A percentile compares a stretch with the other conserved stretches of the same genome.
These are phyloP conservation scores for Backusella parvicylindrica DNA, from an alignment of 192 early-diverging fungal species.

Conservation along the genomic window DNA sequence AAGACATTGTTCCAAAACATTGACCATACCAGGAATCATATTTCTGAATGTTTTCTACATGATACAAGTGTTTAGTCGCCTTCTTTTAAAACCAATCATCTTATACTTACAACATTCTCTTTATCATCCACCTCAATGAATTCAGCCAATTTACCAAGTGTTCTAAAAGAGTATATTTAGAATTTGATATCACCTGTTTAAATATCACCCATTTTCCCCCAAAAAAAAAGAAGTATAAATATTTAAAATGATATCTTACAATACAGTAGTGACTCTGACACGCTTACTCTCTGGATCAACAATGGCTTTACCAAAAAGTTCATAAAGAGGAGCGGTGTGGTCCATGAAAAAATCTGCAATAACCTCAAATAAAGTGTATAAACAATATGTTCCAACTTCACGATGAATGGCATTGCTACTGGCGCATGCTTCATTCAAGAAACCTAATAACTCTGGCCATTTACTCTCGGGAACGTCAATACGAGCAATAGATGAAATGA, in stretches of 20 bases:
- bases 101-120: slow-evolving; percentile 60
- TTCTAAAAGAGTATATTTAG: not conserved
- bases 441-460: slow-evolving; percentile 77
- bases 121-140: slow-evolving; percentile 28
- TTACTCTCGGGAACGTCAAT: slow-evolving; percentile 72
- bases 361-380: slow-evolving; percentile 86
- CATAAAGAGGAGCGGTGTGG: slow-evolving; percentile 64
- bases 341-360: slow-evolving; percentile 67
- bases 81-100: slow-evolving; percentile 29
- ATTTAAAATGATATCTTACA: slow-evolving; percentile 35
- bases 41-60: slow-evolving; percentile 59
- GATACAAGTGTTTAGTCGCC: not conserved
- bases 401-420: slow-evolving; percentile 72
- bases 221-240: not conserved
- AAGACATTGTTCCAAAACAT: slow-evolving; percentile 78
- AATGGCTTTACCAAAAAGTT: slow-evolving; percentile 70
- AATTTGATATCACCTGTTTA: not conserved
- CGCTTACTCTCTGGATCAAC: slow-evolving; percentile 79
- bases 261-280: slow-evolving; percentile 78
- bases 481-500: slow-evolving; percentile 86
- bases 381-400: slow-evolving; percentile 82
- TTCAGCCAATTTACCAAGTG: slow-evolving; percentile 15
- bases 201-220: not conserved
- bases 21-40: slow-evolving; percentile 82
- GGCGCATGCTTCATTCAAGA: slow-evolving; percentile 78